Base-by-base conservation (phyloP, 2,329 filamentous ascomycete genomes). In the Cytospora mali region DNA sequence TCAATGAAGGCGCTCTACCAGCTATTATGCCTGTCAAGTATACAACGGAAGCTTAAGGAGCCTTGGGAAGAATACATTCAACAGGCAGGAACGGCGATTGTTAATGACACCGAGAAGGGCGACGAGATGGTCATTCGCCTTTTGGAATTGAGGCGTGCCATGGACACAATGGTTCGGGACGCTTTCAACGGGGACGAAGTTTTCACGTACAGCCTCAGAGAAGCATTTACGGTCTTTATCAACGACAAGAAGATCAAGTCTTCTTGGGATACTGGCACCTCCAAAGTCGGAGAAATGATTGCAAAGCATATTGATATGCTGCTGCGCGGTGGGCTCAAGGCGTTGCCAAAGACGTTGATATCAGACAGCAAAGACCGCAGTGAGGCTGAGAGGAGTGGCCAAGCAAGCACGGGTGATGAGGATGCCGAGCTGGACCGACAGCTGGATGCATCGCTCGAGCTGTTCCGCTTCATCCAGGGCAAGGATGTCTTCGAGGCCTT, bases 401-500 rank as follows among this genome's bases (percentile, higher is more conserved):
- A 89, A 61, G 83, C 87, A 3, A 88, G 82, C 70, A 86, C 90
- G 3, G 88, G 88, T 33, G 94, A 97, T 69, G 94, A 99, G 73
- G 94, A 98, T 73, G 88, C 90, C 0, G 93, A 97, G 74, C 85
- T 99, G 63, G 93, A 97, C 71, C 87, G 90, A 42, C 95, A 98
- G 73, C 82, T 99, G 13, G 93, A 99, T 69, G 91, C 96, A 72
- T 93, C 92, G 0, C 81, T 99, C 3, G 94, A 98, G 74, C 81
- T 99, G 5, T 99, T 99, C 83, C 87, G 96, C 6, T 98, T 98
- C 74, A 92, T 99, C 35, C 89, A 98, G 72, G 95, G 95, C 68
- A 99, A 99, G 75, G 94, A 96, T 61, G 91, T 97, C 0, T 99
- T 99, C 67, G 95, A 99, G 74, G 94, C 95, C 1, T 99, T 99